phyloP scores from a whole-genome alignment of 1,139 yeast species.

The Taiozyma sp. region DNA sequence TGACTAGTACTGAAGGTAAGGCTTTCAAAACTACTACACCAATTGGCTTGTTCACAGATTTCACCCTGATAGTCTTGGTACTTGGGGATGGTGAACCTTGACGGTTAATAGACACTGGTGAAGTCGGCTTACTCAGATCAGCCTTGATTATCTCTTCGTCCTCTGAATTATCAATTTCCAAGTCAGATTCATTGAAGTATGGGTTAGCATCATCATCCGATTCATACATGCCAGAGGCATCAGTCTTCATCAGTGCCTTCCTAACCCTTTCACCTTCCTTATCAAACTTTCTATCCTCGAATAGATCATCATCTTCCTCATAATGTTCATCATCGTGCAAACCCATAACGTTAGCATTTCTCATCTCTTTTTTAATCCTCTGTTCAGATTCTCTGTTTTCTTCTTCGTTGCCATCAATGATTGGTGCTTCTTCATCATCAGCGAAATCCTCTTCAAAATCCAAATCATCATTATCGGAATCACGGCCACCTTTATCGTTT shows the following conservation, averaged over 20 bases:
- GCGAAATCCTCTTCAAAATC: constrained; percentile 97
- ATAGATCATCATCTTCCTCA: constrained; percentile 52
- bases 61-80: constrained; percentile 15
- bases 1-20: constrained; percentile 52
- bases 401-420: constrained; percentile 94
- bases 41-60: constrained; percentile 16
- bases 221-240: constrained; percentile 85
- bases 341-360: constrained; percentile 75
- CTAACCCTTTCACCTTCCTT: constrained; percentile 87
- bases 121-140: constrained; percentile 39
- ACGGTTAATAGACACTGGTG: constrained; percentile 28
- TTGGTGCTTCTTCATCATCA: constrained; percentile 98
- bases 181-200: constrained; percentile 68
- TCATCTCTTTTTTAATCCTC: constrained; percentile 86
- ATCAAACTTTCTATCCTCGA: constrained; percentile 75
- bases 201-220: constrained; percentile 85
- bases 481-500: constrained; percentile 41
- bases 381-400: constrained; percentile 88
- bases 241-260: constrained; percentile 80
- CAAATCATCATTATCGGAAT: constrained; percentile 85
- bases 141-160: constrained; percentile 26
- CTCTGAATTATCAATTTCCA: constrained; percentile 51
- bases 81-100: constrained; percentile 24
- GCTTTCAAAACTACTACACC: constrained; percentile 70
- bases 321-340: constrained; percentile 53